Base-by-base conservation (phyloP, 139 green algal species). In the Tetradesmus obliquus region DNA sequence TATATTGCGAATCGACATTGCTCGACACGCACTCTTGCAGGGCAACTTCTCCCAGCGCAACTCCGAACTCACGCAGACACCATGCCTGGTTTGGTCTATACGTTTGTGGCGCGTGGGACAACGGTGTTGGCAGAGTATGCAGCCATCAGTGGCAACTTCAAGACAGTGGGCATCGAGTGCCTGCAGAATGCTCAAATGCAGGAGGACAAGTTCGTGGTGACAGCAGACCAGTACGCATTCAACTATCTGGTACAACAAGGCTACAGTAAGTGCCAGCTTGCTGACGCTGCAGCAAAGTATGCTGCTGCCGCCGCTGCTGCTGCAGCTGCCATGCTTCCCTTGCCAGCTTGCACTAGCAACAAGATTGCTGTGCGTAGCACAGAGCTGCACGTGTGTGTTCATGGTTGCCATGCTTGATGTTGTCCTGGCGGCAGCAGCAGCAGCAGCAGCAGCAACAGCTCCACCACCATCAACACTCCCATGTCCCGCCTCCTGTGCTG, bases 141-240 rank as follows among this genome's bases (percentile, higher is more conserved):
- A 10, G n/a, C 55, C 8, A n/a, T 90, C 17, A n/a, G 17, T 15
- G 98, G 98, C 74, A 99, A 99, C 92, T 99, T 99, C 92, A 95
- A 93, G 83, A 97, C 96, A 1, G 95, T 99, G 19, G 97, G 97
- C 1, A 95, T 99, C 5, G 96, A 99, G 92, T 90, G 86, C 71
- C 54, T 83, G 22, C 89, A 84, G 45, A 88, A 89, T 55, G n/a
- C 60, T 1, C 45, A 79, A 12, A 82, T 87, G 95, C 88, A 95
- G 91, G 95, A 98, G 24, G 88, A 82, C 80, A 96, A 95, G 54
- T 97, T 97, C 84, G 98, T 96, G 4, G 96, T 97, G 72, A 95
- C 92, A 5, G 94, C 93, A 62, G 97, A 98, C 88, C 17, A 93
- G 2, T 97, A 98, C 92, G 98, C 97, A 5, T 98, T 99, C 93